These are phyloP conservation scores for Saturnispora hagleri DNA, from an alignment of 805 yeast species.

Conservation along the genomic window DNA sequence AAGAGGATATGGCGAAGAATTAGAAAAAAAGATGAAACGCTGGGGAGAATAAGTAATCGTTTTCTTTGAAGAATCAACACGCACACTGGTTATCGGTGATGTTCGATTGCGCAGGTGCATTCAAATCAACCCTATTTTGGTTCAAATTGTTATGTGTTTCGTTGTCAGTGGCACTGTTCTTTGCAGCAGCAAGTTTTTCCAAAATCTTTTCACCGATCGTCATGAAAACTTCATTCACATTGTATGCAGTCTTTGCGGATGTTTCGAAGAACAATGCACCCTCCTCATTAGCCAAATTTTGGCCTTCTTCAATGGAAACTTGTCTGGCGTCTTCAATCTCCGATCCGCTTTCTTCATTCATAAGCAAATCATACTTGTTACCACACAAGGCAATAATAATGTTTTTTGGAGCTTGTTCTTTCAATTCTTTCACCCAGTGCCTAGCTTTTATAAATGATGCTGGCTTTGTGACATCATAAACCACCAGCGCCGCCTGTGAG, in stretches of 20 bases:
- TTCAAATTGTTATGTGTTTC: constrained; percentile 1
- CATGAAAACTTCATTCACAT: constrained; percentile 85
- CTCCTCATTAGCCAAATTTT: constrained; percentile 82
- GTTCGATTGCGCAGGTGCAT: constrained; percentile 22
- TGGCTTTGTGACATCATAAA: constrained; percentile 90
- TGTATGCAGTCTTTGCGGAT: constrained; percentile 82
- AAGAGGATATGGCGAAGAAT: neutral
- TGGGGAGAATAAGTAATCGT: neutral
- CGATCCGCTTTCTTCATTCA: constrained; percentile 36
- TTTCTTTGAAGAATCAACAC: constrained; percentile 19
- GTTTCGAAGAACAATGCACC: constrained; percentile 87
- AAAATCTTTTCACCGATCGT: constrained; percentile 88
- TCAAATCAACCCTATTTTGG: constrained; percentile 29
- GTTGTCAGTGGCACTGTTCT: neutral
- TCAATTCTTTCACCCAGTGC: constrained; percentile 95
- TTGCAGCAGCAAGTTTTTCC: constrained; percentile 17
- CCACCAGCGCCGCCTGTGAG: constrained; percentile 95
- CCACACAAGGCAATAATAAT: constrained; percentile 92
- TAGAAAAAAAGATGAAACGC: neutral
- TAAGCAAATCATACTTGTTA: constrained; percentile 76
- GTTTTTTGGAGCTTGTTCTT: constrained; percentile 89
- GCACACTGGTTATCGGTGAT: constrained; percentile 24
- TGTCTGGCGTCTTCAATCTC: constrained; percentile 52
- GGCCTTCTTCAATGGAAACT: constrained; percentile 81
- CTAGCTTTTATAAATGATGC: constrained; percentile 93